Conservation (phyloP, 306 rosid species). For the Echinosophora koreensis region DNA sequence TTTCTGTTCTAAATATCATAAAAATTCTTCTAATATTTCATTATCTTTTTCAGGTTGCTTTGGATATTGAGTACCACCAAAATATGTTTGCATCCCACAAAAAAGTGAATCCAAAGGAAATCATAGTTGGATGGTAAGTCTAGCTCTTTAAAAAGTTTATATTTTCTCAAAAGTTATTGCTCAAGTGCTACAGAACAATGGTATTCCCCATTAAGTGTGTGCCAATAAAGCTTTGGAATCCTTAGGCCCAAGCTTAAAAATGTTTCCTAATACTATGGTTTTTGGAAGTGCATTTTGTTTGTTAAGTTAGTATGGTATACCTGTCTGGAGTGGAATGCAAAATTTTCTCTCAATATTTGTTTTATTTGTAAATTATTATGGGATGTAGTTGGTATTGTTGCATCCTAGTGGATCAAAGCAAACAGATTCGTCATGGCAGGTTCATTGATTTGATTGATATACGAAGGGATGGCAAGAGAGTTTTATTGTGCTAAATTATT, state of each 20-base stretch:
- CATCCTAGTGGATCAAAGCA: slow-evolving; percentile 7
- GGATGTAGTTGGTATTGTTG: neutral
- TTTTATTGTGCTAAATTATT: neutral
- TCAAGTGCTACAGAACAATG: neutral
- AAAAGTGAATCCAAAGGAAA: slow-evolving; percentile 96
- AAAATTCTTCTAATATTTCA: slow-evolving; percentile 11
- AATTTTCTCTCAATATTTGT: neutral
- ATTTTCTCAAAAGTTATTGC: slow-evolving; percentile 4
- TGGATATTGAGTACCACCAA: slow-evolving; percentile 97
- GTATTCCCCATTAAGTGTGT: neutral
- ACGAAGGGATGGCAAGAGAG: neutral
- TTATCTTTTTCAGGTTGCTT: slow-evolving; percentile 68
- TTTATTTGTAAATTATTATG: neutral
- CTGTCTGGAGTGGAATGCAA: slow-evolving; percentile 9
- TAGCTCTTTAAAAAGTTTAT: neutral
- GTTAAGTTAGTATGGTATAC: neutral
- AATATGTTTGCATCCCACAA: slow-evolving; percentile 86
- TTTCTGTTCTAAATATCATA: neutral
- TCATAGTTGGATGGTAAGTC: slow-evolving; percentile 91
- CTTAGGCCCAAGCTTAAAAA: slow-evolving; percentile 2
- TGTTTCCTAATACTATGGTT: neutral
- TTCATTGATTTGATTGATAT: slow-evolving; percentile 3
- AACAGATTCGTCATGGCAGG: neutral
- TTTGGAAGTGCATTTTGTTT: neutral
- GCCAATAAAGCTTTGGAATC: slow-evolving; percentile 10